Evolutionary conservation across 2,329 filamentous ascomycete genomes (phyloP).

Genomic region (Nigrospora sphaerica): DNA sequence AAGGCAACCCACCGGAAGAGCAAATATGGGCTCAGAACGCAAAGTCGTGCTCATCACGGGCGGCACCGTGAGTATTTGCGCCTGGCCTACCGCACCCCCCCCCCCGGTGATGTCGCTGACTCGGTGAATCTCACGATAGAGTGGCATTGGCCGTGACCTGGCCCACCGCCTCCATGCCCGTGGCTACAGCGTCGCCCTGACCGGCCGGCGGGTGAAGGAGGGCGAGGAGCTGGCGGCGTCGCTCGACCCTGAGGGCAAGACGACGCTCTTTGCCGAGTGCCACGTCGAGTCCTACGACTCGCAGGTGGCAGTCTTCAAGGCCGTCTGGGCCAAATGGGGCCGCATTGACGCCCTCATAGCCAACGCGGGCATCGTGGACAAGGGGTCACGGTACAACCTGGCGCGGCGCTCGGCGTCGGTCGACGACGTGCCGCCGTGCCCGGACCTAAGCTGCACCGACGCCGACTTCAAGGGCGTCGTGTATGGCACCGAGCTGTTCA

Average conservation of each 20-base stretch:
- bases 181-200: slow-evolving; percentile 1
- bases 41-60: background rate
- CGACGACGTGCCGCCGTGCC: slow-evolving; percentile 8
- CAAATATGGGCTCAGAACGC: background rate
- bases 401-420: slow-evolving; percentile 1
- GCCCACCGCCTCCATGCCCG: slow-evolving; percentile 2
- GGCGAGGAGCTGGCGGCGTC: background rate
- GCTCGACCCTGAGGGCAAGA: slow-evolving; percentile 3
- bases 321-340: slow-evolving; percentile 7
- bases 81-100: too few species aligned
- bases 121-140: background rate
- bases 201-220: slow-evolving; percentile 1
- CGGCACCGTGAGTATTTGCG: background rate
- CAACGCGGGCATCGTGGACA: slow-evolving; percentile 9
- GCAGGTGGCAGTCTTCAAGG: slow-evolving; percentile 6
- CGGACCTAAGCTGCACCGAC: slow-evolving; percentile 7
- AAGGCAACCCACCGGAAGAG: background rate
- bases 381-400: slow-evolving; percentile 7
- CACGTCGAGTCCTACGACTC: slow-evolving; percentile 7
- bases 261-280: slow-evolving; percentile 7
- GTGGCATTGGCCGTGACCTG: slow-evolving; percentile 2
- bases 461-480: slow-evolving; percentile 10
- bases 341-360: slow-evolving; percentile 9
- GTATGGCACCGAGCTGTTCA: slow-evolving; percentile 9
- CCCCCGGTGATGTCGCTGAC: too few species aligned